Conservation (phyloP, 2,329 filamentous ascomycete species). For the Elsinoe perseae region DNA sequence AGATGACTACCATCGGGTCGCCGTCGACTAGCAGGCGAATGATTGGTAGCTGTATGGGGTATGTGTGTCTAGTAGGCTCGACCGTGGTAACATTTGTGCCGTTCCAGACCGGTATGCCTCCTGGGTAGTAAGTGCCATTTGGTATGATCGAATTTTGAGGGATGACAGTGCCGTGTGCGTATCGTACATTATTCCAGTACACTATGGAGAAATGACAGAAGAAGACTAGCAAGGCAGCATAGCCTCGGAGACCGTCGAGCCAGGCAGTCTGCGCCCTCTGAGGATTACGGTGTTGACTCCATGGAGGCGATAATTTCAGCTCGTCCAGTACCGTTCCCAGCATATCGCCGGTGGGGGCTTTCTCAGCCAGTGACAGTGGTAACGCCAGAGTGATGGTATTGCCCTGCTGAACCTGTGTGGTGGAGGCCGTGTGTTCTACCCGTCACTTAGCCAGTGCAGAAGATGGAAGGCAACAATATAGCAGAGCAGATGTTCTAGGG, state of each 20-base stretch:
- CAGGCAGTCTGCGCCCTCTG: slow-evolving; percentile 43
- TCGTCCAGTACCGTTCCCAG: slow-evolving; percentile 4
- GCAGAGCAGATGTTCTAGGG: not conserved
- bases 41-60: slow-evolving; percentile 43
- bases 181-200: slow-evolving; percentile 16
- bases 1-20: slow-evolving; percentile 51
- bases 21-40: slow-evolving; percentile 50
- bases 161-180: slow-evolving; percentile 16
- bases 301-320: not conserved
- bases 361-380: not conserved
- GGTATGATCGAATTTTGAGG: slow-evolving; percentile 19
- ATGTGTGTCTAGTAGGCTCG: not conserved
- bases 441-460: not conserved
- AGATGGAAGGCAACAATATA: not conserved
- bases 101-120: slow-evolving; percentile 25
- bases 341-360: not conserved
- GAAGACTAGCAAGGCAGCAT: slow-evolving; percentile 60
- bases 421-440: not conserved
- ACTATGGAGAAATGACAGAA: slow-evolving; percentile 48
- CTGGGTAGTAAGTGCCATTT: slow-evolving; percentile 22
- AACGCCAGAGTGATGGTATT: not conserved
- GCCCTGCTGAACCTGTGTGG: not conserved
- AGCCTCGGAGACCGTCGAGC: slow-evolving; percentile 58
- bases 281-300: not conserved
- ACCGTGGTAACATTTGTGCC: not conserved